phyloP scores from a whole-genome alignment of 2,329 filamentous ascomycete genomes.

The Fusarium pseudonygamai region DNA sequence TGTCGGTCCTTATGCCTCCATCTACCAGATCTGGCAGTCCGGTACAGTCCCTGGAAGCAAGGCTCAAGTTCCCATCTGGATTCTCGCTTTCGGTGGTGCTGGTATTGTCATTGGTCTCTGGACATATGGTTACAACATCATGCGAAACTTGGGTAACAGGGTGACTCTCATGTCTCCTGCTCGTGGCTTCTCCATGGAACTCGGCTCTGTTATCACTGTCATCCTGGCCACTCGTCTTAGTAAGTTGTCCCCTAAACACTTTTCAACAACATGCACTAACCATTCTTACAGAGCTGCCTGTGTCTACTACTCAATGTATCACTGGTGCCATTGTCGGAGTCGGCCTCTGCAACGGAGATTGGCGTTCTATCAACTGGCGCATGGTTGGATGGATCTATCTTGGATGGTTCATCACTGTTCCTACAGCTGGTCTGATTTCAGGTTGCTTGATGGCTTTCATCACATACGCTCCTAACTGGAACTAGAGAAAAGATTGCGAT shows the following conservation, averaged over 20 bases:
- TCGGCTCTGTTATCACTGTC: constrained; percentile 69
- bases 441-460: constrained; percentile 71
- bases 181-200: constrained; percentile 68
- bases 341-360: constrained; percentile 67
- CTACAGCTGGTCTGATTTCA: constrained; percentile 64
- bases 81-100: constrained; percentile 63
- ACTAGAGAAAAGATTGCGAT: background rate
- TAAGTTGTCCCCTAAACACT: constrained; percentile 38
- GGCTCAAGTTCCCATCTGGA: constrained; percentile 66
- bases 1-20: constrained; percentile 69
- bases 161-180: constrained; percentile 70
- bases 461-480: constrained; percentile 67
- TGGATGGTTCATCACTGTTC: constrained; percentile 70
- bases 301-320: constrained; percentile 73
- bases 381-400: constrained; percentile 68
- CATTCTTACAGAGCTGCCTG: constrained; percentile 58
- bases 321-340: constrained; percentile 70
- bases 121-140: constrained; percentile 72
- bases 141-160: constrained; percentile 69
- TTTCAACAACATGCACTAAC: constrained; percentile 7
- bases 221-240: constrained; percentile 69
- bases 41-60: constrained; percentile 55
- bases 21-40: constrained; percentile 68
- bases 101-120: constrained; percentile 65
- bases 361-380: constrained; percentile 69